A percentile compares a stretch with the other conserved stretches of the same genome.
Evolutionary conservation across 371 early-diverging fungal genomes (phyloP).

Genomic region (Amoeboaphelidium protococcarum): DNA sequence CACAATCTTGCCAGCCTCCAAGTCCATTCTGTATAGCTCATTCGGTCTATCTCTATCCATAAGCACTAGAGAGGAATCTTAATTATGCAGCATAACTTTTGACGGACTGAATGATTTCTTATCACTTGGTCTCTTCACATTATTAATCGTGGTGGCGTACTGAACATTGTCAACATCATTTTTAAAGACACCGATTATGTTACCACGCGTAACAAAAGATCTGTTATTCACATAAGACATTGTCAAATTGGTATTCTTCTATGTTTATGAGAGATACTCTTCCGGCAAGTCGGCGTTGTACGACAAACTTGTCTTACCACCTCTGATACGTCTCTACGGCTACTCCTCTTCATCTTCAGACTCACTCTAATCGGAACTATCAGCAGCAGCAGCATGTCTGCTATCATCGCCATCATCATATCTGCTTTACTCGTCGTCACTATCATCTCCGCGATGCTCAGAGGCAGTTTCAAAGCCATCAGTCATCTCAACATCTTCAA

Average conservation of each 20-base stretch:
- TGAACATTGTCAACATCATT: slow-evolving; percentile 31
- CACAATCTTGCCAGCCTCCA: slow-evolving; percentile 67
- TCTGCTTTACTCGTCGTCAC: slow-evolving; percentile 1
- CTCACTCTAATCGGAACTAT: slow-evolving; percentile 1
- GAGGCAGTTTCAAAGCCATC: slow-evolving; percentile 1
- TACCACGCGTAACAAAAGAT: slow-evolving; percentile 61
- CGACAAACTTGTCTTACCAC: background rate
- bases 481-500: slow-evolving; percentile 6
- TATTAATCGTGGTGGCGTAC: slow-evolving; percentile 34
- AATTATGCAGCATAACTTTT: slow-evolving; percentile 42
- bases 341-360: slow-evolving; percentile 7
- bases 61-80: slow-evolving; percentile 42
- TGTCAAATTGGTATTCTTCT: slow-evolving; percentile 32
- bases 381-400: background rate
- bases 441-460: background rate
- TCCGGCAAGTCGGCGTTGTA: background rate
- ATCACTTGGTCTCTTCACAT: slow-evolving; percentile 17
- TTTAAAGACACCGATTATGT: slow-evolving; percentile 51
- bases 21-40: slow-evolving; percentile 58
- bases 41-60: slow-evolving; percentile 30
- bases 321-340: slow-evolving; percentile 6
- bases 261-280: slow-evolving; percentile 4
- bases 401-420: slow-evolving; percentile 3
- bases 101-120: slow-evolving; percentile 12
- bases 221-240: slow-evolving; percentile 45